Base-by-base conservation (phyloP, 768 basidiomycete species). In the Phylloporus arenicola region DNA sequence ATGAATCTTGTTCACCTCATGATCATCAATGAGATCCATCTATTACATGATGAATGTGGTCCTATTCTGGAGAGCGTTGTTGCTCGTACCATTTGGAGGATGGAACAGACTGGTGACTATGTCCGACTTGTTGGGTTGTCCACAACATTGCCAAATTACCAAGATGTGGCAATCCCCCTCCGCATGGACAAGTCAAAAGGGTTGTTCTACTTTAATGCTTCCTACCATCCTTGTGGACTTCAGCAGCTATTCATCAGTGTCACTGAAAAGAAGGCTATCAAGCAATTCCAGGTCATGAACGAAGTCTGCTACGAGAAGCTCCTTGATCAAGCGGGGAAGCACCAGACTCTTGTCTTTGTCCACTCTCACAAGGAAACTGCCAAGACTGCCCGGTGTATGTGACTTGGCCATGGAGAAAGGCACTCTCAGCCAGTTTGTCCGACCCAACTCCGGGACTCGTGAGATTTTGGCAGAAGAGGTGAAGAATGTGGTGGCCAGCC, bases 291-390 rank as follows among this genome's bases (percentile, higher is more conserved):
- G 66, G 84, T 97, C 54, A 95, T 91, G 79, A 99, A 99, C 69
- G 94, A 98, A 64, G 93, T 98, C 19, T 95, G 94, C 70, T 99
- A 99, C 73, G 95, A 98, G 69, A 99, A 98, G 72, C 88, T 97
- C 3, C 80, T 98, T 22, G 93, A 97, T 57, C 92, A 98, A 60
- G 81, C 83, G 7, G 80, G 81, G 43, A 92, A 91, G 73, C 90
- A 94, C 53, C 93, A 95, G 65, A 89, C 88, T 0, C 78, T 98
- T 34, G 93, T 98, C 12, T 99, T 99, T 61, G 96, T 99, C 1
- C 96, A 99, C 67, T 98, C 95, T 30, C 82, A 95, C 39, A 99
- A 99, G 70, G 96, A 98, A 72, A 98, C 96, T 0, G 89, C 92
- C 17, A 98, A 98, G 75, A 98, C 96, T 0, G 93, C 94, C 9